A percentile compares a stretch with the other conserved stretches of the same genome.
These are phyloP conservation scores for Cordyceps javanica DNA, from an alignment of 2,329 filamentous ascomycete species.

Conservation along the genomic window DNA sequence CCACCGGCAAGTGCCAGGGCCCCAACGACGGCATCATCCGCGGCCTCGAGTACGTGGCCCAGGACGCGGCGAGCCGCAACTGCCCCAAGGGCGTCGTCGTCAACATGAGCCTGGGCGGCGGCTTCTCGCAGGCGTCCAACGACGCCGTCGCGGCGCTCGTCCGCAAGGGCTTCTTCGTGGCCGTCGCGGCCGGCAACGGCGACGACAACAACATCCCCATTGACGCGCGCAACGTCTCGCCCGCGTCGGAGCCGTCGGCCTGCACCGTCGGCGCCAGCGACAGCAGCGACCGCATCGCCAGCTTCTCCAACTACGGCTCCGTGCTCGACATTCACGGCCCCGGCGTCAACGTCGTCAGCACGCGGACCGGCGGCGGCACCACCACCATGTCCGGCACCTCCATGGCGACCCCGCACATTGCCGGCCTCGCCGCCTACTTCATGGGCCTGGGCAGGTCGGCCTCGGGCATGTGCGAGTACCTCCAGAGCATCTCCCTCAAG, in stretches of 20 bases:
- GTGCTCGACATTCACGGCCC: conserved; percentile 45
- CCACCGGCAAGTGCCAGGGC: conserved; percentile 9
- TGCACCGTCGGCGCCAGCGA: conserved; percentile 23
- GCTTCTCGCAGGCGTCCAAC: conserved; percentile 15
- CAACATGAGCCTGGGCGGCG: conserved; percentile 34
- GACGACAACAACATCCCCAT: background rate
- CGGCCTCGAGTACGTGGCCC: conserved; percentile 26
- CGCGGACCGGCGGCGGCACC: background rate
- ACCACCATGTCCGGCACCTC: conserved; percentile 37
- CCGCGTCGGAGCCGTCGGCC: conserved; percentile 17
- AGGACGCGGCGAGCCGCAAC: conserved; percentile 22
- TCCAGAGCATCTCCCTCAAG: background rate
- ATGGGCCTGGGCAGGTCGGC: background rate
- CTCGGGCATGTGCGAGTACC: background rate
- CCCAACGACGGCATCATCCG: conserved; percentile 19
- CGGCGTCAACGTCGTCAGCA: background rate
- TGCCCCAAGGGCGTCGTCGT: conserved; percentile 30
- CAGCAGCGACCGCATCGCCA: conserved; percentile 26
- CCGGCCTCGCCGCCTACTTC: conserved; percentile 27
- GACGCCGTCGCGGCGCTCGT: conserved; percentile 30
- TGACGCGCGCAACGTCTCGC: conserved; percentile 14
- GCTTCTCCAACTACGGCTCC: conserved; percentile 34
- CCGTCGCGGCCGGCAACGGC: conserved; percentile 17
- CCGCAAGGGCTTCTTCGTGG: conserved; percentile 15
- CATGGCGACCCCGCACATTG: conserved; percentile 39